Conservation (phyloP, 2,329 filamentous ascomycete species). For the Helicocarpus griseus region DNA sequence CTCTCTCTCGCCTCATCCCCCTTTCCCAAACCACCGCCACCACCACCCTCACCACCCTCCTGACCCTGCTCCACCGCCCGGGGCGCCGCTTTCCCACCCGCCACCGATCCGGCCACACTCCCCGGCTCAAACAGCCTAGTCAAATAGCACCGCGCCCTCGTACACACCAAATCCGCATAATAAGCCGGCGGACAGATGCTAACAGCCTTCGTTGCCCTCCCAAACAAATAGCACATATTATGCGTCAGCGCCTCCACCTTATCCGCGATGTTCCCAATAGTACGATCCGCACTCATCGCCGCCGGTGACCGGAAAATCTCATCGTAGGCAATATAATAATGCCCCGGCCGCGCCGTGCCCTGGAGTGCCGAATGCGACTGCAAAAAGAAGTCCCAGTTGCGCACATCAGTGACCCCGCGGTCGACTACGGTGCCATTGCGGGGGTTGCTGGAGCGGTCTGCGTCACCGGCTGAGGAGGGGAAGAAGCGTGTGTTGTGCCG, state of each 20-base stretch:
- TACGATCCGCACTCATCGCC: neutral
- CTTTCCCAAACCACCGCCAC: neutral
- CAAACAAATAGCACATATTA: slow-evolving; percentile 72
- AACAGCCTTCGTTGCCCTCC: slow-evolving; percentile 75
- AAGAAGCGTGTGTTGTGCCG: slow-evolving; percentile 84
- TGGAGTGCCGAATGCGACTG: slow-evolving; percentile 71
- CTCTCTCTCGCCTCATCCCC: neutral
- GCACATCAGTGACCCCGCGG: slow-evolving; percentile 65
- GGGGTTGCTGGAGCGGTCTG: slow-evolving; percentile 54
- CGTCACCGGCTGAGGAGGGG: slow-evolving; percentile 47
- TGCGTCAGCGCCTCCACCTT: slow-evolving; percentile 64
- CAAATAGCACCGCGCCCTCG: slow-evolving; percentile 64
- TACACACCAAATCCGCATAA: slow-evolving; percentile 79
- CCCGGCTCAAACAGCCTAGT: slow-evolving; percentile 43
- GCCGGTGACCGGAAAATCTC: slow-evolving; percentile 49
- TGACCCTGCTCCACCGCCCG: neutral
- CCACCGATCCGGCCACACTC: neutral
- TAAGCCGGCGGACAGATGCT: slow-evolving; percentile 82
- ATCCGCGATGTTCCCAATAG: slow-evolving; percentile 45
- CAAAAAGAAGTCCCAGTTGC: slow-evolving; percentile 76
- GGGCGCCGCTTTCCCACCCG: too few species aligned
- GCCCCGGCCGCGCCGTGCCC: slow-evolving; percentile 73
- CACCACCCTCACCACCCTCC: neutral
- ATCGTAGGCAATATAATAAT: slow-evolving; percentile 68
- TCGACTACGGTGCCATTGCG: slow-evolving; percentile 74